These are phyloP conservation scores for Straminergon stramineum DNA, from an alignment of 225 moss, liverwort and hornwort species.

Conservation along the genomic window DNA sequence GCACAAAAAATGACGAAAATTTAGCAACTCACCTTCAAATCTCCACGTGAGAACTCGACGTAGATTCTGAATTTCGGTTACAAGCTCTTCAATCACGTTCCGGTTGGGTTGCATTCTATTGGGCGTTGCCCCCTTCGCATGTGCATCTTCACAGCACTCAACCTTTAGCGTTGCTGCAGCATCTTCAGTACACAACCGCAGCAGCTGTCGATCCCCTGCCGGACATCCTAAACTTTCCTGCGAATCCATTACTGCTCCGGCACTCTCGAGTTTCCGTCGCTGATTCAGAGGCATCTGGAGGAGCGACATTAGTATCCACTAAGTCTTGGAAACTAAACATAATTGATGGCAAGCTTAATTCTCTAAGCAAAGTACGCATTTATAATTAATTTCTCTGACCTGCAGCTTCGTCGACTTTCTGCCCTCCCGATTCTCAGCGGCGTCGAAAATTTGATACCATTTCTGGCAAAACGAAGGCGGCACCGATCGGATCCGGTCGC, in stretches of 20 bases:
- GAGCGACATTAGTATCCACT: neutral
- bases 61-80: conserved; percentile 10
- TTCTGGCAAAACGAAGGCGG: conserved; percentile 30
- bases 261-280: neutral
- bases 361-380: neutral
- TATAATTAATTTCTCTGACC: neutral
- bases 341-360: too few relatives aligned
- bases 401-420: neutral
- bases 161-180: neutral
- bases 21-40: neutral
- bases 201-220: neutral
- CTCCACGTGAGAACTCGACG: conserved; percentile 3
- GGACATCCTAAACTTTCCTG: neutral
- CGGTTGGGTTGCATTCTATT: neutral
- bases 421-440: conserved; percentile 23
- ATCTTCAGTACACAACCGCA: neutral
- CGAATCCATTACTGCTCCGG: neutral
- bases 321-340: neutral
- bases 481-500: conserved; percentile 17
- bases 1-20: neutral
- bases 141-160: neutral
- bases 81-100: conserved; percentile 2
- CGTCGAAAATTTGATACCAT: conserved; percentile 26
- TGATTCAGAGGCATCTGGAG: neutral
- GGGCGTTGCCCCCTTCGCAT: neutral